A percentile compares a stretch with the other conserved stretches of the same genome.
These are phyloP conservation scores for Isoetes taiwanensis DNA, from an alignment of 75 land plant species.

Conservation along the genomic window DNA sequence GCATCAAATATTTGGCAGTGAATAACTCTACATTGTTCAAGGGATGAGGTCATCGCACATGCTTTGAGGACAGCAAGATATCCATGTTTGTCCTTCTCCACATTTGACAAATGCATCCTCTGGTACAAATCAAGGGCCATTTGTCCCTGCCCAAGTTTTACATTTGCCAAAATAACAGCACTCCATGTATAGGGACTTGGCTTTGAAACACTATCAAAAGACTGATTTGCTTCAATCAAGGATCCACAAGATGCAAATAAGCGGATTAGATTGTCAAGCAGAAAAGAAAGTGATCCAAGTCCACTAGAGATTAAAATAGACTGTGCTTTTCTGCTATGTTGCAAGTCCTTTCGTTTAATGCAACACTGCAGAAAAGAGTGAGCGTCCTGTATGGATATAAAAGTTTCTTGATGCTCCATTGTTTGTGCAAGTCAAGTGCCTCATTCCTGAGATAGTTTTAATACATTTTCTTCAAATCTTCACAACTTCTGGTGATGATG, in stretches of 20 bases:
- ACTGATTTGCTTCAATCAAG: conserved; percentile 4
- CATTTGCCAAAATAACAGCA: not conserved
- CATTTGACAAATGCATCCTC: too few species aligned
- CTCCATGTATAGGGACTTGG: not conserved
- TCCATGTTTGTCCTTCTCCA: too few species aligned
- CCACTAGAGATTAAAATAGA: not conserved
- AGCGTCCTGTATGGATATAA: not conserved
- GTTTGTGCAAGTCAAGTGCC: too few species aligned
- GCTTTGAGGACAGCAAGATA: too few species aligned
- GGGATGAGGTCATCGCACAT: too few species aligned
- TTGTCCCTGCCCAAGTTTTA: not conserved
- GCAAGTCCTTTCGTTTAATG: not conserved
- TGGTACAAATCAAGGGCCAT: not conserved
- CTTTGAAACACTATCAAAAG: not conserved
- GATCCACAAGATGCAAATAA: conserved; percentile 3
- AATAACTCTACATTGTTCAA: too few species aligned
- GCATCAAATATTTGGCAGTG: too few species aligned
- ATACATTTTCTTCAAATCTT: too few species aligned
- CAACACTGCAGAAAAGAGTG: not conserved
- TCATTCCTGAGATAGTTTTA: too few species aligned
- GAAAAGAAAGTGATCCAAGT: not conserved
- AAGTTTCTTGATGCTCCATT: too few species aligned
- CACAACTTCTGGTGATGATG: too few species aligned
- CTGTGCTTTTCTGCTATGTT: not conserved
- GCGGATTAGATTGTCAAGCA: conserved; percentile 1